These are phyloP conservation scores for Colletotrichum graminicola DNA, from an alignment of 2,329 filamentous ascomycete genomes.

Conservation along the genomic window DNA sequence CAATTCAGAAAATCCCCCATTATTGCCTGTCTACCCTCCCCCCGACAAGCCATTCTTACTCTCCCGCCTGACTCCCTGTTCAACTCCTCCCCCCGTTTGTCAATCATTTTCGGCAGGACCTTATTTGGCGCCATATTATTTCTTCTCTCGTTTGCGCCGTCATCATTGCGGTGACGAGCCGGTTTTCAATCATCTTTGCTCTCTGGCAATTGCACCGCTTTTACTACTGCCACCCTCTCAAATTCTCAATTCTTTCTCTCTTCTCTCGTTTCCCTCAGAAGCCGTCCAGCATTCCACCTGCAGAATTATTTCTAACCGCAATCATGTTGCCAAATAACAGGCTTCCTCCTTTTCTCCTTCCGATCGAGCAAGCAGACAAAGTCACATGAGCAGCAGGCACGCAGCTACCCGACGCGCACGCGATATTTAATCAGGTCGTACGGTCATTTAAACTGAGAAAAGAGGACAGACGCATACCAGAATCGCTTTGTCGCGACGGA, in stretches of 20 bases:
- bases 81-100: conserved; percentile 34
- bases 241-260: conserved; percentile 39
- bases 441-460: conserved; percentile 24
- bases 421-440: conserved; percentile 43
- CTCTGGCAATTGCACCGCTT: conserved; percentile 38
- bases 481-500: conserved; percentile 1
- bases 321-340: conserved; percentile 65
- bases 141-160: conserved; percentile 37
- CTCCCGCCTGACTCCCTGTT: conserved; percentile 34
- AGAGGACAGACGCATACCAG: conserved; percentile 3
- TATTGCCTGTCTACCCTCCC: conserved; percentile 27
- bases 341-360: conserved; percentile 49
- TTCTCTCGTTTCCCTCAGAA: conserved; percentile 42
- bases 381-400: conserved; percentile 48
- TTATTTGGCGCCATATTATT: conserved; percentile 32
- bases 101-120: conserved; percentile 30
- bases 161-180: conserved; percentile 24
- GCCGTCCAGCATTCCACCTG: conserved; percentile 13
- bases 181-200: conserved; percentile 38
- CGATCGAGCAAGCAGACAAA: conserved; percentile 44
- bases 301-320: conserved; percentile 67
- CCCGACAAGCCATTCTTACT: conserved; percentile 26
- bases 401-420: conserved; percentile 43
- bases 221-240: conserved; percentile 33
- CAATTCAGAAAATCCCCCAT: conserved; percentile 13